Base-by-base conservation (phyloP, 2,329 filamentous ascomycete species). In the Beauveria sp. region DNA sequence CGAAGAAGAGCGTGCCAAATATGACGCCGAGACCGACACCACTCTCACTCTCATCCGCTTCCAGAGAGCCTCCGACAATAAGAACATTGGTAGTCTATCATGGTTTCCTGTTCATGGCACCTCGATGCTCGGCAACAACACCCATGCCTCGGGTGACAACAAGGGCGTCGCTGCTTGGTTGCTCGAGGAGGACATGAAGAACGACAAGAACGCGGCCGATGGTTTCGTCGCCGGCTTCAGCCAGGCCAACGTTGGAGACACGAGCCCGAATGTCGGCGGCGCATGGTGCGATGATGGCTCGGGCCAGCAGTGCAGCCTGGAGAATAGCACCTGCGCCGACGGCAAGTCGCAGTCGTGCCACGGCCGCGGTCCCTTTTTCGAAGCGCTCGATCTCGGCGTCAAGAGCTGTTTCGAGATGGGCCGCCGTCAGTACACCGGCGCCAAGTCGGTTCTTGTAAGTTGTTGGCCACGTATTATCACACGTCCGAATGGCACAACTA, bases 71-170 rank as follows among this genome's bases (percentile, higher is more conserved):
- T 87, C 84, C 0, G 90, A 94, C 69, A 80, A 82, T 53, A 92
- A 91, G 74, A 88, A 87, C 61, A 84, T 91, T 52, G 92, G 91
- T 16, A 79, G 94, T 1, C 75, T 97, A 61, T 94, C 91, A 16
- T 97, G 92, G 90, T 96, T 92, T 71, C 85, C 93, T 3, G 90
- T 92, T 0, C 93, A 97, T 71, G 92, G 92, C 52, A 97, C 93
- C 0, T 96, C 91, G 0, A 84, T 97, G 73, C 85, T 93, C 24
- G 89, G 90, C 59, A 97, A 97, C 75, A 96, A 96, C 74, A 97
- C 92, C 0, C 80, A 96, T 16, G 84, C 94, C 55, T 87, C 91
- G 2, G 93, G 91, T 20, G 93, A 97, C 73, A 97, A 97, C 77
- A 97, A 97, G 76, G 93, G 93, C 12, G 91, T 96, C 8, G 92